Evolutionary conservation across 2,329 filamentous ascomycete species (phyloP).

Genomic region (Atkinsonella hypoxylon): DNA sequence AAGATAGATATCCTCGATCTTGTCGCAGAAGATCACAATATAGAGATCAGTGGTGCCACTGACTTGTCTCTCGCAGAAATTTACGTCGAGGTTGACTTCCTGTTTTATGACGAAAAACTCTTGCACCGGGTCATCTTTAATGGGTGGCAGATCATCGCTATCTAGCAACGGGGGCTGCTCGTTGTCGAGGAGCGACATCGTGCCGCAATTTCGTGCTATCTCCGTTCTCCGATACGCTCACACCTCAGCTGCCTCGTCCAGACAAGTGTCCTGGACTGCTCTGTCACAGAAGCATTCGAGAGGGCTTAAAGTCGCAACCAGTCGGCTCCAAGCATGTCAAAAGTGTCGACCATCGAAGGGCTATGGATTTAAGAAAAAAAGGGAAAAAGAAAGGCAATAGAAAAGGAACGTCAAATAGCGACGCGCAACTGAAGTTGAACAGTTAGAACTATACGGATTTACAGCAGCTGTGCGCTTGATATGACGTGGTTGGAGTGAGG

Average conservation of each 20-base stretch:
- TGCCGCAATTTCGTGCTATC: not conserved
- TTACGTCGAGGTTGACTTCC: slow-evolving; percentile 78
- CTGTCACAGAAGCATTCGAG: slow-evolving; percentile 4
- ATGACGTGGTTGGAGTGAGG: no score
- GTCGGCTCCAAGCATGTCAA: slow-evolving; percentile 1
- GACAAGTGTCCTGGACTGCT: slow-evolving; percentile 3
- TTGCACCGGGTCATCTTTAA: slow-evolving; percentile 24
- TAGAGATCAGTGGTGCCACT: slow-evolving; percentile 73
- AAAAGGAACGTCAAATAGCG: no score
- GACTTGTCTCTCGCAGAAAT: slow-evolving; percentile 65
- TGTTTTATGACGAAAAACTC: slow-evolving; percentile 59
- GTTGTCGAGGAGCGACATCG: slow-evolving; percentile 6
- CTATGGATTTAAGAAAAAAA: not conserved
- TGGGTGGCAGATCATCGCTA: slow-evolving; percentile 20
- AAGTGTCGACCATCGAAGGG: not conserved
- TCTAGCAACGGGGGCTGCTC: slow-evolving; percentile 18
- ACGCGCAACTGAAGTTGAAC: not conserved
- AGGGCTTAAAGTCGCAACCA: not conserved
- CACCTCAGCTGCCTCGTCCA: slow-evolving; percentile 4
- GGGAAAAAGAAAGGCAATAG: no score
- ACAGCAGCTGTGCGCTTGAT: no score
- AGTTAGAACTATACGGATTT: not conserved
- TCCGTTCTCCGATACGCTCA: not conserved
- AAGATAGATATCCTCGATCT: slow-evolving; percentile 45
- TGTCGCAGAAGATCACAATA: slow-evolving; percentile 51